Evolutionary conservation across 345 rosid genomes (phyloP).

Genomic region (Salix exigua): DNA sequence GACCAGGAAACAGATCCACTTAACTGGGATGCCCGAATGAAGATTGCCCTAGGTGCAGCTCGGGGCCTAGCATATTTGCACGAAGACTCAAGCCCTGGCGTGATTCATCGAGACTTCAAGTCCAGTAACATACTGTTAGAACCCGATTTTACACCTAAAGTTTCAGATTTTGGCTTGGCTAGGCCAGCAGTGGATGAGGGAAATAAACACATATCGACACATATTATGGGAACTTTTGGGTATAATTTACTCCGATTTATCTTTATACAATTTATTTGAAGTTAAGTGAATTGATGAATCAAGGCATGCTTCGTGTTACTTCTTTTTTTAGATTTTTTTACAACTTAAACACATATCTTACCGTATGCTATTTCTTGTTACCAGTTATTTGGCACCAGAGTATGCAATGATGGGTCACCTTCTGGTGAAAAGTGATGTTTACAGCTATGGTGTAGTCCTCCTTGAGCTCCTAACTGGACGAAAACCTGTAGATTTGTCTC

Average conservation of each 20-base stretch:
- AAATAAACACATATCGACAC: constrained; percentile 59
- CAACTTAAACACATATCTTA: not conserved
- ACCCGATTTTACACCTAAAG: constrained; percentile 65
- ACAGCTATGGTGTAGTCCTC: constrained; percentile 76
- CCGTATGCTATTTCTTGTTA: constrained; percentile 4
- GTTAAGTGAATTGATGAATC: not conserved
- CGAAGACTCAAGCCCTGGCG: constrained; percentile 70
- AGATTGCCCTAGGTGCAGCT: constrained; percentile 74
- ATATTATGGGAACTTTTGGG: constrained; percentile 89
- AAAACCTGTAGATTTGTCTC: constrained; percentile 67
- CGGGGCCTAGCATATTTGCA: constrained; percentile 77
- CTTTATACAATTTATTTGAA: not conserved
- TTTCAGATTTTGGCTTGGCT: constrained; percentile 79
- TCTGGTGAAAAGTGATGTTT: constrained; percentile 69
- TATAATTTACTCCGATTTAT: constrained; percentile 21
- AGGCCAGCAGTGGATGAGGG: constrained; percentile 62
- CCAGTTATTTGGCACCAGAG: constrained; percentile 70
- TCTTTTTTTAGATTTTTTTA: not conserved
- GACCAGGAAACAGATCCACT: constrained; percentile 50
- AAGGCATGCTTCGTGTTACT: not conserved
- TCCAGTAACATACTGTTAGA: constrained; percentile 72
- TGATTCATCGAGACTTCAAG: constrained; percentile 72
- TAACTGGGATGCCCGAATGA: constrained; percentile 70
- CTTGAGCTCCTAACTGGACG: constrained; percentile 67
- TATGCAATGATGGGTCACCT: constrained; percentile 81